These are phyloP conservation scores for Teunomyces aglyptinius DNA, from an alignment of 805 yeast species.

Conservation along the genomic window DNA sequence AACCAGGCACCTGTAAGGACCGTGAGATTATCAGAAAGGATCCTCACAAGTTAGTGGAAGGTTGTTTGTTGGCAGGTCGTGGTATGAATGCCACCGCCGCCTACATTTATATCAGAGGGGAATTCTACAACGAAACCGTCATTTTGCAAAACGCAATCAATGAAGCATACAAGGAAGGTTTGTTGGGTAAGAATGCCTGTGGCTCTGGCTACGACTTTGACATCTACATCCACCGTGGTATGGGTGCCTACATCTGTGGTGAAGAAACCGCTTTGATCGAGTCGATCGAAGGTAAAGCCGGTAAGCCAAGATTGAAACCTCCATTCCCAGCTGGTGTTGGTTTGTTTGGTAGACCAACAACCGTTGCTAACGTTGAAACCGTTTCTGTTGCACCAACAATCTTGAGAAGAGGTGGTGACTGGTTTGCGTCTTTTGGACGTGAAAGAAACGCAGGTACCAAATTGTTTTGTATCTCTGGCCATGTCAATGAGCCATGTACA, in stretches of 20 bases:
- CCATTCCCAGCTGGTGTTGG: constrained; percentile 96
- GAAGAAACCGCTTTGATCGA: constrained; percentile 90
- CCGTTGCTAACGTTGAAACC: constrained; percentile 89
- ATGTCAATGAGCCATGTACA: constrained; percentile 89
- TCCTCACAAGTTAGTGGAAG: constrained; percentile 89
- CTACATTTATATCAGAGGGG: constrained; percentile 87
- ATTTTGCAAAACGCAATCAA: constrained; percentile 77
- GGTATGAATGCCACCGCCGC: constrained; percentile 95
- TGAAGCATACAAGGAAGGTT: constrained; percentile 80
- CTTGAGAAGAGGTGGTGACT: constrained; percentile 82
- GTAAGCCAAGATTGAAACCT: constrained; percentile 90
- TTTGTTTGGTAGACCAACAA: constrained; percentile 84
- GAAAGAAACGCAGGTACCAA: constrained; percentile 83
- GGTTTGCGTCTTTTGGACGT: constrained; percentile 84
- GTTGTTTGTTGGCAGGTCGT: constrained; percentile 85
- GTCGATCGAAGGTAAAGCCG: constrained; percentile 88
- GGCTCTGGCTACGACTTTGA: constrained; percentile 85
- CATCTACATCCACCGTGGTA: constrained; percentile 83
- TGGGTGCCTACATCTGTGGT: constrained; percentile 93
- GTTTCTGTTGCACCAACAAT: constrained; percentile 90
- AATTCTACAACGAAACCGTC: constrained; percentile 79
- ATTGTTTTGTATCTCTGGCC: constrained; percentile 84
- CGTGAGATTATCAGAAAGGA: constrained; percentile 88
- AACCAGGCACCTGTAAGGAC: constrained; percentile 93
- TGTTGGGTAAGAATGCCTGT: constrained; percentile 81